Evolutionary conservation across 164 flowering plant genomes (phyloP), one percentile per base, ranked within the genome.

Genomic region (Dillenia suffruticosa): DNA sequence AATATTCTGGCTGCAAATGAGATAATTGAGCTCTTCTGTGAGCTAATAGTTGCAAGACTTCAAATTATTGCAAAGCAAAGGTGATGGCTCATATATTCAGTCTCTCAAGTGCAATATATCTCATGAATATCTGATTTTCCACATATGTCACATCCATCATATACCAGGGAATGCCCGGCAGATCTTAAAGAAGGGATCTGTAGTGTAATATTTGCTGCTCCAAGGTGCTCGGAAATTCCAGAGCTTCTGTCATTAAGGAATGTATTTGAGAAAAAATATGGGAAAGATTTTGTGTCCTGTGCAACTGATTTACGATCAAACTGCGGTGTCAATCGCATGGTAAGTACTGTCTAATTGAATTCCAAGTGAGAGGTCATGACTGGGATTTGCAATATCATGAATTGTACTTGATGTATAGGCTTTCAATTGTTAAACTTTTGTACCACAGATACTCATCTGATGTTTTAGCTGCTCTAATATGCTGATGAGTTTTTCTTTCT

Each of bases 101-200:
- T 40, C 1, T 51, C 17, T 9, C 9, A 7, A 46, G 40, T 45
- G 46, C 43, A 24, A 44, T 15, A 16, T 6, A 24, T 52, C 49
- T 52, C 12, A 17, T 44, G 13, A 26, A 17, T 49, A 24, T 32
- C 40, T 32, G 11, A 12, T 59, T 5, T 22, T 63, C 58, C 70
- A 72, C 15, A 70, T 53, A 70, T 53, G 2, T 57, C 12, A 15
- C 4, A n/a, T 17, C 46, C 17, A 48, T 67, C 14, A 61, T 16
- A 15, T 59, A 72, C 5, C 80, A 94, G 97, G 84, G 87, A 84
- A 62, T 91, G 99, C 71, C 99, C 99, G 2, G 81, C 80, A 44
- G 99, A 94, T 75, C 77, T 89, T 58, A 91, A 94, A 72, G 99
- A 94, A 80, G 97, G 96, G 47, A 86, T 94, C 60, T 76, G 90